Evolutionary conservation across 257 asterid genomes (phyloP), one percentile per base, ranked within the genome.

Genomic region (Prunella vulgaris): DNA sequence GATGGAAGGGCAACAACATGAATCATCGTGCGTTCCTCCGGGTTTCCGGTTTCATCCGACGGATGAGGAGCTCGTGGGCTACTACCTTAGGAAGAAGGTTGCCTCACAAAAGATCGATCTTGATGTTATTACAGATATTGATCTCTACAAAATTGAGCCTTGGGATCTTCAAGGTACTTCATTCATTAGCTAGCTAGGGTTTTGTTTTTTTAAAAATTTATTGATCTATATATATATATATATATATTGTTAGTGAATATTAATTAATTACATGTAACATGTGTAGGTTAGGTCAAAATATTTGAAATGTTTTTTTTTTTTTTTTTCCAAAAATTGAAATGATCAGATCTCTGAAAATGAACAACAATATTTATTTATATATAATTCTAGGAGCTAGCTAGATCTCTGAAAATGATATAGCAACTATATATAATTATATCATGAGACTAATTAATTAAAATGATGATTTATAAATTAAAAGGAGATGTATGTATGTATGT

Each of bases 21-120:
- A n/a, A n/a, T n/a, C n/a, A 78, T 79, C 73, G 0, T 86, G 93
- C 10, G 93, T 90, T 42, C 97, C 97, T 14, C 90, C 90, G 0
- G 90, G 90, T 0, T 85, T 85, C 40, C 76, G 90, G 37, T 85
- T 85, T 58, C 81, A 80, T 24, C 90, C 90, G 0, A 85, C 90
- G 0, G 90, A 85, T 25, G 86, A 80, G 20, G 90, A 85, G 72
- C 77, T 85, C 0, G 80, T 85, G 4, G 86, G 84, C 18, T 85
- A 80, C 78, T 85, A 85, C 64, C 82, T 85, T 7, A 79, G 69
- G 30, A 62, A 81, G 32, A 85, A 83, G 64, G 79, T 85, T 2
- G 82, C 78, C 28, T 81, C 78, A 6, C 78, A 22, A 44, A 64
- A 70, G 17, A 64, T 77, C 0, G 56, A 68, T 17, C 59, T 81